Evolutionary conservation across 208 protist genomes (phyloP).

Genomic region (Crithidia expoeki): DNA sequence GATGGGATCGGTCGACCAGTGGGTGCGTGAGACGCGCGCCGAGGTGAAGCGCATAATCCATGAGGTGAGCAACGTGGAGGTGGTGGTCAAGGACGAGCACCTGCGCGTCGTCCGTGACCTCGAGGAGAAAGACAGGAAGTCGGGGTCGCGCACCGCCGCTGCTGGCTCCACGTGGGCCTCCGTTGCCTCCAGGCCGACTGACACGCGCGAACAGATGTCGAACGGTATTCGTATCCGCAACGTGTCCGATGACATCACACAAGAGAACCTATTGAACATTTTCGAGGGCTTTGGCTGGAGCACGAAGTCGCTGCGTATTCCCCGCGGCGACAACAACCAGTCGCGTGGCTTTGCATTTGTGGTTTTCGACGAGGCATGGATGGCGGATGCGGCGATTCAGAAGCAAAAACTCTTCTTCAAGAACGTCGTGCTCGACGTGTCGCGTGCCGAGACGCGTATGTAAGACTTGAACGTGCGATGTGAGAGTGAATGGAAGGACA

Average conservation of each 20-base stretch:
- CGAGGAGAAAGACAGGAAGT: constrained; percentile 55
- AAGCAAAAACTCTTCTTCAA: constrained; percentile 64
- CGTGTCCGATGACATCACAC: constrained; percentile 79
- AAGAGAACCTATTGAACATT: constrained; percentile 77
- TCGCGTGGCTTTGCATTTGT: constrained; percentile 84
- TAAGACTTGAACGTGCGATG: neutral
- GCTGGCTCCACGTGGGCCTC: constrained; percentile 56
- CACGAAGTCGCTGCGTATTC: constrained; percentile 66
- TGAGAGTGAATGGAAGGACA: neutral
- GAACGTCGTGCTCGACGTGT: constrained; percentile 77
- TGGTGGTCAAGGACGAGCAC: constrained; percentile 67
- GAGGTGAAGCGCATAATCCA: constrained; percentile 80
- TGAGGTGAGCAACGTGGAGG: constrained; percentile 51
- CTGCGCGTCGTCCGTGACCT: constrained; percentile 47
- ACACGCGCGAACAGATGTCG: constrained; percentile 43
- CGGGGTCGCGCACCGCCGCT: constrained; percentile 22
- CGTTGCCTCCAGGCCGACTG: constrained; percentile 33
- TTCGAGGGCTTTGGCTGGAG: constrained; percentile 60
- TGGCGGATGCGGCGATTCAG: constrained; percentile 46
- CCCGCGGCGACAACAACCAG: constrained; percentile 56
- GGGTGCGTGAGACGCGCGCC: constrained; percentile 70
- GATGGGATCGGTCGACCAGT: constrained; percentile 74
- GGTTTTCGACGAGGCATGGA: constrained; percentile 58
- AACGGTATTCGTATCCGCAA: constrained; percentile 81
- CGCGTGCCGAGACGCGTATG: constrained; percentile 40